Percentiles rank a stretch among this genome's conserved stretches.
Conservation (phyloP, 2,329 filamentous ascomycete species). For the Clonostachys rosea region DNA sequence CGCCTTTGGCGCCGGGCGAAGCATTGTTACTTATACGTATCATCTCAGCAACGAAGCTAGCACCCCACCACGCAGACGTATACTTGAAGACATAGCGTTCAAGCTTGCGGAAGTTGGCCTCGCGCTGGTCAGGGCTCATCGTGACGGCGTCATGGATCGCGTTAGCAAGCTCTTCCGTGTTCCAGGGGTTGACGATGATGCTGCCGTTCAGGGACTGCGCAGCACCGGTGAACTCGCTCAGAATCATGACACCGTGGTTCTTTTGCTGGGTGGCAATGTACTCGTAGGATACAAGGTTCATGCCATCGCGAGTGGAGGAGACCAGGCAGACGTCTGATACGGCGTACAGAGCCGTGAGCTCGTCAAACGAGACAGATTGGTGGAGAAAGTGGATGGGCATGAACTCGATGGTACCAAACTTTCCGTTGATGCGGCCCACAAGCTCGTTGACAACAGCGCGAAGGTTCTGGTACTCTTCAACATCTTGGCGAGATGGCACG, state of each 20-base stretch:
- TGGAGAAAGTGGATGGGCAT: slow-evolving; percentile 99
- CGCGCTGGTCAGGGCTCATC: slow-evolving; percentile 85
- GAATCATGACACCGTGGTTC: slow-evolving; percentile 87
- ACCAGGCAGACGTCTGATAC: slow-evolving; percentile 90
- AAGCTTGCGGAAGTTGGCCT: slow-evolving; percentile 84
- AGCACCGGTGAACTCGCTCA: slow-evolving; percentile 94
- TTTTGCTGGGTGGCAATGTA: slow-evolving; percentile 93
- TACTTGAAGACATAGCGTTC: slow-evolving; percentile 97
- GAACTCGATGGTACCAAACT: slow-evolving; percentile 95
- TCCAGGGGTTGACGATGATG: slow-evolving; percentile 97
- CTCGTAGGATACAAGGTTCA: slow-evolving; percentile 98
- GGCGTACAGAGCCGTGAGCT: slow-evolving; percentile 89
- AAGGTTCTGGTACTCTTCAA: slow-evolving; percentile 96
- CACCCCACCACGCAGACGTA: slow-evolving; percentile 95
- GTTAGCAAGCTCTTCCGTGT: slow-evolving; percentile 90
- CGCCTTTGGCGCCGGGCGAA: slow-evolving; percentile 31
- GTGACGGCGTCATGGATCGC: slow-evolving; percentile 96
- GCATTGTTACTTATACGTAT: slow-evolving; percentile 43
- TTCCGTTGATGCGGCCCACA: slow-evolving; percentile 94
- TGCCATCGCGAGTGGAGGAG: slow-evolving; percentile 93
- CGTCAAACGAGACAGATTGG: slow-evolving; percentile 91
- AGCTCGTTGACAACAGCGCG: slow-evolving; percentile 94
- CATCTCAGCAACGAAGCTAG: slow-evolving; percentile 86
- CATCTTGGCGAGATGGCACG: slow-evolving; percentile 89
- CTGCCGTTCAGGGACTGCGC: slow-evolving; percentile 92